These are phyloP conservation scores for Candida xiaguanensis DNA, from an alignment of 805 yeast species.

Conservation along the genomic window DNA sequence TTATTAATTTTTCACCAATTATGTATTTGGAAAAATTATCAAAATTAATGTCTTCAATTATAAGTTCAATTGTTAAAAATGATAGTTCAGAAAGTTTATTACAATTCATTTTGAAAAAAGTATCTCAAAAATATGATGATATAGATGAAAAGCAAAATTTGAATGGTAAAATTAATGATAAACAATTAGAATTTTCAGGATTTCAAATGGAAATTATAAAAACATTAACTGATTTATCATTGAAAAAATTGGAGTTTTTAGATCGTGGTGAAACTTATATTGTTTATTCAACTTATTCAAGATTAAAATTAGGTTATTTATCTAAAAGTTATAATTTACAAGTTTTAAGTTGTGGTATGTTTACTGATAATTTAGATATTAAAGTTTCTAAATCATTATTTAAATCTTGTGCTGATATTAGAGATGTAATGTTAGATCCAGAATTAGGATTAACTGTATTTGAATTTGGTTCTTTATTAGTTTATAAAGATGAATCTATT, in stretches of 20 bases:
- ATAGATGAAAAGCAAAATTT: conserved; percentile 13
- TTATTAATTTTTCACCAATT: conserved; percentile 31
- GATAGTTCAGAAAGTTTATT: conserved; percentile 19
- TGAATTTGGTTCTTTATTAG: conserved; percentile 55
- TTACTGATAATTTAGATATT: conserved; percentile 43
- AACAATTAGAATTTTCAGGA: conserved; percentile 18
- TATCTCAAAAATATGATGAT: conserved; percentile 19
- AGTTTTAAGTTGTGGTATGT: conserved; percentile 55
- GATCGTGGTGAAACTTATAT: conserved; percentile 58
- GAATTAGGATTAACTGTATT: conserved; percentile 49
- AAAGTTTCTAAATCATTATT: conserved; percentile 44
- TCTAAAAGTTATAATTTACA: conserved; percentile 58
- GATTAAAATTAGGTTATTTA: conserved; percentile 48
- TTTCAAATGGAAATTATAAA: conserved; percentile 24
- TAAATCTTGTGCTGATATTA: conserved; percentile 48
- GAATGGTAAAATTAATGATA: conserved; percentile 5
- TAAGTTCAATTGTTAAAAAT: conserved; percentile 26
- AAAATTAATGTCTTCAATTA: conserved; percentile 31
- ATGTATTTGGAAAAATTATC: conserved; percentile 32
- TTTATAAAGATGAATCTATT: conserved; percentile 35
- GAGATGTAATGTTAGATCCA: conserved; percentile 51
- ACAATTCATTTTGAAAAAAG: conserved; percentile 24
- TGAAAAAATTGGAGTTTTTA: conserved; percentile 41
- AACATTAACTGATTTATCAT: conserved; percentile 29
- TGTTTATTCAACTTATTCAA: conserved; percentile 46